These are phyloP conservation scores for Diaporthe eres DNA, from an alignment of 2,329 filamentous ascomycete genomes.

Conservation along the genomic window DNA sequence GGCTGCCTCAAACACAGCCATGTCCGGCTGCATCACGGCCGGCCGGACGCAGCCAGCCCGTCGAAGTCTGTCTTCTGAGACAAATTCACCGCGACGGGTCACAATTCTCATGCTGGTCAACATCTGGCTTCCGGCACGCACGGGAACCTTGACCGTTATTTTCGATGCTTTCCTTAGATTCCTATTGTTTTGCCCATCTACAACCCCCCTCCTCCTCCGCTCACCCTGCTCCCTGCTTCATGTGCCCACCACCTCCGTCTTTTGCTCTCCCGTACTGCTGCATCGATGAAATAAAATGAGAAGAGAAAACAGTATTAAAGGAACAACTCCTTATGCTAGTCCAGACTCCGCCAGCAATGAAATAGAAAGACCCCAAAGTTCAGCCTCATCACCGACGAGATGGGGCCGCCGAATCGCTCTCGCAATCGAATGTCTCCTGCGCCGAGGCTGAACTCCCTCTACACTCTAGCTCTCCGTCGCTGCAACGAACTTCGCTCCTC, in stretches of 20 bases:
- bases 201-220: neutral
- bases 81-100: neutral
- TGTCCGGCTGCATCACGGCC: neutral
- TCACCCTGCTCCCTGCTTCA: neutral
- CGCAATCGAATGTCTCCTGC: slow-evolving; percentile 23
- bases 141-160: neutral
- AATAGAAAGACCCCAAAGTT: slow-evolving; percentile 31
- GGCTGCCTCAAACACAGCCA: slow-evolving; percentile 5
- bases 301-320: slow-evolving; percentile 39
- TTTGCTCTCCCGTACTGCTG: slow-evolving; percentile 24
- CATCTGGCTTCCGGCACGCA: neutral
- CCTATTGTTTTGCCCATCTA: slow-evolving; percentile 39
- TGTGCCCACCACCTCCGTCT: slow-evolving; percentile 10
- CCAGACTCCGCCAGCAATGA: slow-evolving; percentile 41
- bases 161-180: slow-evolving; percentile 42
- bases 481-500: slow-evolving; percentile 28
- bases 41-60: neutral
- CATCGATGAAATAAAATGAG: slow-evolving; percentile 29
- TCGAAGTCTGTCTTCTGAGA: neutral
- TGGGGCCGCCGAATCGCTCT: slow-evolving; percentile 16
- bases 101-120: neutral
- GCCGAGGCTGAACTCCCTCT: slow-evolving; percentile 5
- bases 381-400: slow-evolving; percentile 27
- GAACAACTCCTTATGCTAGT: slow-evolving; percentile 42
- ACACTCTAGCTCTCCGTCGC: slow-evolving; percentile 10